Evolutionary conservation across 176 grass and related monocot species (phyloP).

Genomic region (Neostapfia colusana): DNA sequence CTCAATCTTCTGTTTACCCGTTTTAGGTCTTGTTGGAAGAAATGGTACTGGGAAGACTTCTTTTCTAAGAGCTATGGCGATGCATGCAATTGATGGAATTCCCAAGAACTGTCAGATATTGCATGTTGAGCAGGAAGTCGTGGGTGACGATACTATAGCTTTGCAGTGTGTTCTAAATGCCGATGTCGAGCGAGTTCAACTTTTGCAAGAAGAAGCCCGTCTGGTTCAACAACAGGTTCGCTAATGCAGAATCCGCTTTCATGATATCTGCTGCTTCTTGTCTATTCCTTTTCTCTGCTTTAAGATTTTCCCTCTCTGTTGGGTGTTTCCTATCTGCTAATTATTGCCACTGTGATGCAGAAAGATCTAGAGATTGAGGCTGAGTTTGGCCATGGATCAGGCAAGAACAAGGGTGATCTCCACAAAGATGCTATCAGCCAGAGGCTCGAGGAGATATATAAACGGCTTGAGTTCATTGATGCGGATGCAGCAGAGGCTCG

Average conservation of each 20-base stretch:
- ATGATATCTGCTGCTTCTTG: constrained; percentile 10
- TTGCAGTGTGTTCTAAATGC: constrained; percentile 92
- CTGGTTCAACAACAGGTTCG: constrained; percentile 73
- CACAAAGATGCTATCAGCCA: constrained; percentile 79
- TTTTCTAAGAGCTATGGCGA: constrained; percentile 87
- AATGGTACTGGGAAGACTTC: constrained; percentile 98
- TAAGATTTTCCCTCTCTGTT: neutral
- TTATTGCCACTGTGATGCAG: constrained; percentile 49
- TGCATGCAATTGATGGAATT: constrained; percentile 93
- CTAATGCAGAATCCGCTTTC: neutral
- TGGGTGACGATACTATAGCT: constrained; percentile 69
- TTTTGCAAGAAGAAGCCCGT: constrained; percentile 78
- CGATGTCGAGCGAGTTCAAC: constrained; percentile 74
- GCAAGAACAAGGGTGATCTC: constrained; percentile 46
- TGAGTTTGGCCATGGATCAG: constrained; percentile 61
- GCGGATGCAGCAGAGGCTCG: constrained; percentile 92
- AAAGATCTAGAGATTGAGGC: constrained; percentile 83
- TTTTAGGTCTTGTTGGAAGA: constrained; percentile 93
- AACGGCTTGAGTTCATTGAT: constrained; percentile 88
- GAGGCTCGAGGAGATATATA: constrained; percentile 92
- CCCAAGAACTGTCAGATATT: constrained; percentile 99
- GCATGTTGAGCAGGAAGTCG: constrained; percentile 96
- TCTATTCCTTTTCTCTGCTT: constrained; percentile 3
- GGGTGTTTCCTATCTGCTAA: constrained; percentile 27
- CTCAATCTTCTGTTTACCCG: constrained; percentile 2